phyloP scores from a whole-genome alignment of 345 rosid genomes.

The Eucalyptus globulus region DNA sequence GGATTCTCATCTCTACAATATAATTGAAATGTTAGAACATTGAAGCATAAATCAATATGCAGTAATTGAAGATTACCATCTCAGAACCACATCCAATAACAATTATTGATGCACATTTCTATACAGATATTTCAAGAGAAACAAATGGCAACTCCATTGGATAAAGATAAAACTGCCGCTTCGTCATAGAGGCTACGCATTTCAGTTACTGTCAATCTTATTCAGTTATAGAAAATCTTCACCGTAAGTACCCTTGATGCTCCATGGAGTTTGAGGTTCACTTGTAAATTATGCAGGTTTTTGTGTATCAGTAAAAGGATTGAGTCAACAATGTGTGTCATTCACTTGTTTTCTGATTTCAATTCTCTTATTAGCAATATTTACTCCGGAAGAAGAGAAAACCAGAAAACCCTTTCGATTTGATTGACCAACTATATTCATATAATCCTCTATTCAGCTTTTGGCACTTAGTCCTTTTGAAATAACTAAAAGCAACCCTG shows the following conservation, averaged over 20 bases:
- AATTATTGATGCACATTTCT: not conserved
- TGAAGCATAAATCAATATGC: not conserved
- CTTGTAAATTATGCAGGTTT: not conserved
- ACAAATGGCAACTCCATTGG: not conserved
- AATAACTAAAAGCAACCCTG: not conserved
- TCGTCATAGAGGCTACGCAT: not conserved
- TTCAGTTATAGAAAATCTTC: not conserved
- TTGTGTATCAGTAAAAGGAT: not conserved
- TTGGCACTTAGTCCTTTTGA: not conserved
- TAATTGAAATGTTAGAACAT: not conserved
- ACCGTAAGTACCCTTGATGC: not conserved
- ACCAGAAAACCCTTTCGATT: not conserved
- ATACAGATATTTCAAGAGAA: not conserved
- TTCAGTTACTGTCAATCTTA: not conserved
- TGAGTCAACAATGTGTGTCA: not conserved
- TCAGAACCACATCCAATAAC: not conserved
- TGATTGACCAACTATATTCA: not conserved
- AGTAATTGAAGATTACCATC: not conserved
- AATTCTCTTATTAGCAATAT: not conserved
- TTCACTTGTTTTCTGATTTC: not conserved
- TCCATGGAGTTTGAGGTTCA: not conserved
- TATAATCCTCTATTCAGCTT: not conserved
- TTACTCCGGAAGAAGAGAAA: not conserved
- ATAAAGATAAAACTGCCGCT: not conserved
- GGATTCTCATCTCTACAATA: slow-evolving; percentile 37